These are phyloP conservation scores for Acorus calamus DNA, from an alignment of 106 monocot genomes.

Conservation along the genomic window DNA sequence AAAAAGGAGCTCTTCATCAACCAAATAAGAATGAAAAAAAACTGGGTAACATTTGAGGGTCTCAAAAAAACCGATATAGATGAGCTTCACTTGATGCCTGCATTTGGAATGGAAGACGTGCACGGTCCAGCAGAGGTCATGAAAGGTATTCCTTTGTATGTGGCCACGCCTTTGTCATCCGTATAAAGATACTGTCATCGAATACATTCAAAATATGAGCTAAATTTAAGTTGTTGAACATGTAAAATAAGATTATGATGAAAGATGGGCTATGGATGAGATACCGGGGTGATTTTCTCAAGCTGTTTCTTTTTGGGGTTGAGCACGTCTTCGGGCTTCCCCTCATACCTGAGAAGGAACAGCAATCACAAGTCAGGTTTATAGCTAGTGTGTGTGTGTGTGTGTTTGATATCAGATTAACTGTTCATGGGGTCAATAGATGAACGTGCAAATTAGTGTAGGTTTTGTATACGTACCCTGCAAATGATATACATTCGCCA, in stretches of 20 bases:
- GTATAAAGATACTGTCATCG: slow-evolving; percentile 66
- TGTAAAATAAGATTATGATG: not conserved
- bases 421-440: no score
- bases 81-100: slow-evolving; percentile 47
- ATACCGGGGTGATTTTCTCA: slow-evolving; percentile 95
- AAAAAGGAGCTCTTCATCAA: no score
- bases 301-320: slow-evolving; percentile 98
- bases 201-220: slow-evolving; percentile 5
- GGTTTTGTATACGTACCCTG: slow-evolving; percentile 37
- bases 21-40: no score
- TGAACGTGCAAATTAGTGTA: not conserved
- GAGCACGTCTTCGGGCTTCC: slow-evolving; percentile 87
- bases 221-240: not conserved
- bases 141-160: slow-evolving; percentile 70
- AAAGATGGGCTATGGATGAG: not conserved
- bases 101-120: slow-evolving; percentile 58
- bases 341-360: slow-evolving; percentile 46
- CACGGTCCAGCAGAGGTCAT: slow-evolving; percentile 78
- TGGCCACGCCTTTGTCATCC: slow-evolving; percentile 67
- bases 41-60: no score
- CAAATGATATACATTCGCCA: slow-evolving; percentile 72
- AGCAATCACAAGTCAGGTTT: not conserved
- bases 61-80: not conserved
- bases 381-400: no score
- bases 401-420: no score